Evolutionary conservation across 73 alveolate species (phyloP).

Genomic region (Tetrahymena elliotti): DNA sequence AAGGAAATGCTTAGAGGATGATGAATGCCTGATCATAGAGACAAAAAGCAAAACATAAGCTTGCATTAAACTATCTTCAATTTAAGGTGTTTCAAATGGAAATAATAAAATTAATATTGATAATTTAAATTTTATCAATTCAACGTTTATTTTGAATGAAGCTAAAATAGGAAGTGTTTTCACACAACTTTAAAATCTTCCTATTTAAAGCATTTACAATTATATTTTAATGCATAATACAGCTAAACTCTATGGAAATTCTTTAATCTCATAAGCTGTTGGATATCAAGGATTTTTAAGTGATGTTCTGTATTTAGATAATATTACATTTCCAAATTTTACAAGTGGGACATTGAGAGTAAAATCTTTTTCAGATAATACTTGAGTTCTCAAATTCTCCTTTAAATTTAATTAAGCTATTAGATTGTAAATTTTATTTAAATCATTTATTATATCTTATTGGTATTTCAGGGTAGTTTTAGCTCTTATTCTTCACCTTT

Average conservation of each 20-base stretch:
- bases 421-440: too few relatives aligned
- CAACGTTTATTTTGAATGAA: neutral
- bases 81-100: neutral
- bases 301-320: neutral
- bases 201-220: neutral
- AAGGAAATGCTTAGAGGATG: neutral
- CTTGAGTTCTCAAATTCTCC: too few relatives aligned
- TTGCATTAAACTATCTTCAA: neutral
- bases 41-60: neutral
- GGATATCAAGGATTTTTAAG: neutral
- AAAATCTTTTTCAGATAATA: too few relatives aligned
- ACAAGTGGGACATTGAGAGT: neutral
- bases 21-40: neutral
- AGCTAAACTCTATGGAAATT: neutral
- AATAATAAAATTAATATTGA: too few relatives aligned
- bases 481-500: too few relatives aligned
- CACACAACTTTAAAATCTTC: neutral
- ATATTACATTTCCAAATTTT: neutral
- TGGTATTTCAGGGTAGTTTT: too few relatives aligned
- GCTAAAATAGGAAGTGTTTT: neutral
- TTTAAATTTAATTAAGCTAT: too few relatives aligned
- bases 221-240: neutral
- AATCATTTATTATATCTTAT: too few relatives aligned
- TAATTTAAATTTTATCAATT: too few relatives aligned
- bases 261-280: neutral